phyloP scores from a whole-genome alignment of 2,329 filamentous ascomycete species.

The Clonostachys chloroleuca region DNA sequence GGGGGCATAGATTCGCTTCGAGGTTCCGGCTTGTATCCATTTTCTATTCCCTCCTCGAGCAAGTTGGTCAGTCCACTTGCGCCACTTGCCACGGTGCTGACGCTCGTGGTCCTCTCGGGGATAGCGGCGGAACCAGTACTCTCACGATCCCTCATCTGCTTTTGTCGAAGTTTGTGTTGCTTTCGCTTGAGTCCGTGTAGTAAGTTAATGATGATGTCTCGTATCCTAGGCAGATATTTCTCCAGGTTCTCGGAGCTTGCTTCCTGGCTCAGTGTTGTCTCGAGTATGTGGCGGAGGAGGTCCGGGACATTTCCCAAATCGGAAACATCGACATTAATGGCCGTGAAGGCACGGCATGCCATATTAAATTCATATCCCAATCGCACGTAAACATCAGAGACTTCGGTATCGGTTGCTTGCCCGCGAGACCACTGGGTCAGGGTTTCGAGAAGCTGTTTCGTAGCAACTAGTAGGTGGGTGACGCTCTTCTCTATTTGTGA shows the following conservation, averaged over 20 bases:
- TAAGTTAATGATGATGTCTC: constrained; percentile 97
- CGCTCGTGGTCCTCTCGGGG: constrained; percentile 50
- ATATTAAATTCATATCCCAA: constrained; percentile 99
- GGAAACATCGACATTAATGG: constrained; percentile 91
- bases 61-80: constrained; percentile 51
- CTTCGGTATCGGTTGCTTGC: constrained; percentile 86
- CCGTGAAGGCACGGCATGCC: constrained; percentile 92
- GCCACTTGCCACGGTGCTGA: constrained; percentile 53
- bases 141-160: constrained; percentile 53
- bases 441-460: constrained; percentile 95
- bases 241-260: constrained; percentile 91
- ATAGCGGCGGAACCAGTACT: constrained; percentile 21
- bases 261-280: constrained; percentile 94
- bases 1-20: constrained; percentile 17
- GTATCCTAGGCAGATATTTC: constrained; percentile 86
- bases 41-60: constrained; percentile 55
- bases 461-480: constrained; percentile 93
- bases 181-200: constrained; percentile 96
- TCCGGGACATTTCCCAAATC: constrained; percentile 96
- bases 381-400: constrained; percentile 96
- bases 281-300: constrained; percentile 81
- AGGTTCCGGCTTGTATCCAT: constrained; percentile 40
- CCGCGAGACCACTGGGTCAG: constrained; percentile 96
- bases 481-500: constrained; percentile 99
- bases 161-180: constrained; percentile 78